Evolutionary conservation across 192 early-diverging fungal genomes (phyloP).

Genomic region (Backusella australiensis): DNA sequence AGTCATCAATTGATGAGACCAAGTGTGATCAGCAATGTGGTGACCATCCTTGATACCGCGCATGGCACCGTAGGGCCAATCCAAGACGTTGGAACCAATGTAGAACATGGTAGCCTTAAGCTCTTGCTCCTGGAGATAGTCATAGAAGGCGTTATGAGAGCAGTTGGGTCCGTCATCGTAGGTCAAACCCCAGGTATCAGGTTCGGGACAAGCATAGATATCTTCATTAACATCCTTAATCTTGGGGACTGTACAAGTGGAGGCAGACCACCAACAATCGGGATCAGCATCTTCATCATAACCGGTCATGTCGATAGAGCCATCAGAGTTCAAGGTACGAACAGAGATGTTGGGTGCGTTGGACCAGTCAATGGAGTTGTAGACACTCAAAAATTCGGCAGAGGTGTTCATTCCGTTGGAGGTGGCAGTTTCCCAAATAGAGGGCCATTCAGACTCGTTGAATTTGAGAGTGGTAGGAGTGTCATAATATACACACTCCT

Average conservation of each 20-base stretch:
- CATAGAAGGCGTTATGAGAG: constrained; percentile 41
- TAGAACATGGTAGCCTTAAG: constrained; percentile 63
- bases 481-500: constrained; percentile 23
- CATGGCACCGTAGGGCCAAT: constrained; percentile 43
- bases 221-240: constrained; percentile 32
- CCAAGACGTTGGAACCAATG: constrained; percentile 56
- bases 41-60: constrained; percentile 53
- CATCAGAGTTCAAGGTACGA: constrained; percentile 14
- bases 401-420: constrained; percentile 37
- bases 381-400: constrained; percentile 36
- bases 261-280: constrained; percentile 48
- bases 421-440: constrained; percentile 31
- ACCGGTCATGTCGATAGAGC: constrained; percentile 23
- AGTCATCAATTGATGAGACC: constrained; percentile 54
- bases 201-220: constrained; percentile 33
- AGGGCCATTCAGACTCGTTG: constrained; percentile 23
- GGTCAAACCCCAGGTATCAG: constrained; percentile 50
- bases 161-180: constrained; percentile 66
- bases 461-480: constrained; percentile 8
- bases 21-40: constrained; percentile 61
- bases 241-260: constrained; percentile 37
- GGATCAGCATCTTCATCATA: constrained; percentile 17
- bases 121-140: constrained; percentile 40
- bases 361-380: constrained; percentile 46
- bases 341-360: constrained; percentile 34